Evolutionary conservation across 805 yeast genomes (phyloP).

Genomic region (Hanseniaspora occidentalis): DNA sequence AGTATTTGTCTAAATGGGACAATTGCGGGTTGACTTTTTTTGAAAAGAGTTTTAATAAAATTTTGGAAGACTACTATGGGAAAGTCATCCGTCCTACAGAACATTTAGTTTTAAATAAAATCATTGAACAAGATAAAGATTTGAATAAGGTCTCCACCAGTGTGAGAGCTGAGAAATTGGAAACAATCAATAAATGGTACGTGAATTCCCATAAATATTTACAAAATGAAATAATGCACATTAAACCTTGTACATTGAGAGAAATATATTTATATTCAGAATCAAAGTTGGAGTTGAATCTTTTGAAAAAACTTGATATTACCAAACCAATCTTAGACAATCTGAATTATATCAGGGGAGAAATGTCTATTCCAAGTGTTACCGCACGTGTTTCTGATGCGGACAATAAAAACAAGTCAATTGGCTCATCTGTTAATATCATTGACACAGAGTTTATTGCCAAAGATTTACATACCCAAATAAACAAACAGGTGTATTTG

Average conservation of each 20-base stretch:
- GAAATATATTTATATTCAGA: constrained; percentile 23
- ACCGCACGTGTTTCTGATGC: too few species aligned
- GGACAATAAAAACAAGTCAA: too few species aligned
- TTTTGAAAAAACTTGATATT: constrained; percentile 17
- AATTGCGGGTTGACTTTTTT: not conserved
- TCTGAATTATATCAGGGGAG: constrained; percentile 23
- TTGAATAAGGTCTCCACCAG: constrained; percentile 8
- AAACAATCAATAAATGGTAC: constrained; percentile 20
- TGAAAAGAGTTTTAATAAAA: not conserved
- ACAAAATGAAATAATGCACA: constrained; percentile 19
- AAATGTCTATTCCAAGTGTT: constrained; percentile 14
- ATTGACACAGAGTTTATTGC: constrained; percentile 11
- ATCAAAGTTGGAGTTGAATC: constrained; percentile 16
- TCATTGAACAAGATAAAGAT: constrained; percentile 12
- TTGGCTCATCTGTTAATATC: too few species aligned
- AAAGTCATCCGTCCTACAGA: constrained; percentile 8
- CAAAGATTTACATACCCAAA: constrained; percentile 15
- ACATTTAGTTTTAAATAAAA: constrained; percentile 9
- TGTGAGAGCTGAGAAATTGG: constrained; percentile 9
- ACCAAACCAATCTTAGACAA: constrained; percentile 8
- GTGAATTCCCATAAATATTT: constrained; percentile 20
- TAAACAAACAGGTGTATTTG: constrained; percentile 15
- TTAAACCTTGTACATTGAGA: constrained; percentile 21
- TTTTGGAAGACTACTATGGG: constrained; percentile 7
- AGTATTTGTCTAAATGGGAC: not conserved